These are phyloP conservation scores for Vanderwaltozyma polyspora DNA, from an alignment of 805 yeast genomes.

Conservation along the genomic window DNA sequence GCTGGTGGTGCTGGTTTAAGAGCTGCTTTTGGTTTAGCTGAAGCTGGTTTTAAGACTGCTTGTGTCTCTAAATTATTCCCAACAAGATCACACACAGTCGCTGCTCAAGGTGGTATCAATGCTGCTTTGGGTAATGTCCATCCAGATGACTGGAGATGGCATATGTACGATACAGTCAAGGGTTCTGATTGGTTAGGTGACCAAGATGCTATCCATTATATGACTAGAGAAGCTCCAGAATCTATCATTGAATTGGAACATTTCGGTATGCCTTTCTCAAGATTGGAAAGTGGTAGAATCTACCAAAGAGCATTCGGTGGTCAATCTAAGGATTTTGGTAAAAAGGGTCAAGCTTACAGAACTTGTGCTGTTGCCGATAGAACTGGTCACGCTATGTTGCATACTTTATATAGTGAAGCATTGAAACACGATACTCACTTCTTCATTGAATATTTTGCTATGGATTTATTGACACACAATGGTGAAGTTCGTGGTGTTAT, in stretches of 20 bases:
- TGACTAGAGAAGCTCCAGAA: constrained; percentile 96
- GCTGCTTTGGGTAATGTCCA: constrained; percentile 99
- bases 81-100: constrained; percentile 96
- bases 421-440: constrained; percentile 94
- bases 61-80: constrained; percentile 96
- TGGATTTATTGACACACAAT: constrained; percentile 87
- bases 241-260: constrained; percentile 95
- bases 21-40: constrained; percentile 96
- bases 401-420: constrained; percentile 92
- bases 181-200: constrained; percentile 99
- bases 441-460: constrained; percentile 93
- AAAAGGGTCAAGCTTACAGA: constrained; percentile 98
- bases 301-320: constrained; percentile 99
- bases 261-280: constrained; percentile 95
- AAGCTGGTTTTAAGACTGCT: constrained; percentile 95
- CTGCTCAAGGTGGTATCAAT: constrained; percentile 99
- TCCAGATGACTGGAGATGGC: constrained; percentile 98
- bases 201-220: constrained; percentile 97
- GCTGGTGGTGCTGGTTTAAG: constrained; percentile 99
- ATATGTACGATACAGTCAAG: constrained; percentile 97
- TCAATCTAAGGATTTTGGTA: constrained; percentile 88
- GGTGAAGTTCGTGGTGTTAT: constrained; percentile 95
- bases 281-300: constrained; percentile 92
- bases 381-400: constrained; percentile 95
- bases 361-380: constrained; percentile 99